Conservation (phyloP, 176 grass and related monocot species). For the Olyra latifolia region DNA sequence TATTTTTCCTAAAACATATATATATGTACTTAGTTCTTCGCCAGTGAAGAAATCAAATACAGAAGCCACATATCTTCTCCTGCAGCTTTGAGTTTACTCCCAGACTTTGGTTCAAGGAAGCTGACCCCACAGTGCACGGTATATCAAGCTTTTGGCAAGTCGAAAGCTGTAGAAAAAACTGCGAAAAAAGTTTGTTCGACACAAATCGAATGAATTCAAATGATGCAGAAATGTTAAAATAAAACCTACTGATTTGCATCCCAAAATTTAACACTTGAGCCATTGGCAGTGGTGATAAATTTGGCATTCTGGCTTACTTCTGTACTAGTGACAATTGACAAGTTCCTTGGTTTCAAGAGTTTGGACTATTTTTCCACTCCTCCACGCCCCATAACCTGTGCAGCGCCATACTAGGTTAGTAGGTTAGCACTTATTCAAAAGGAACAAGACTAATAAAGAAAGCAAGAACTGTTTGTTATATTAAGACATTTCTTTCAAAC, state of each 20-base stretch:
- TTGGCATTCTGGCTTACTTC: constrained; percentile 90
- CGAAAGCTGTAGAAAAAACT: constrained; percentile 63
- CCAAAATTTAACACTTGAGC: constrained; percentile 88
- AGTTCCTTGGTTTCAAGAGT: constrained; percentile 88
- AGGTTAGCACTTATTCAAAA: constrained; percentile 12
- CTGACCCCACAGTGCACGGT: constrained; percentile 78
- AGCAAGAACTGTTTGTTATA: not conserved
- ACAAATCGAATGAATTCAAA: not conserved
- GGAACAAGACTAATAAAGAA: not conserved
- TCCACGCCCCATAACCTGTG: constrained; percentile 87
- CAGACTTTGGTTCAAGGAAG: constrained; percentile 81
- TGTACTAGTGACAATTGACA: constrained; percentile 78
- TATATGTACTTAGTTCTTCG: too few species aligned
- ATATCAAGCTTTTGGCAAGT: too few species aligned
- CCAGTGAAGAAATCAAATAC: too few species aligned
- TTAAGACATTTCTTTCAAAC: not conserved
- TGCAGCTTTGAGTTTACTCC: constrained; percentile 72
- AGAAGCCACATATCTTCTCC: constrained; percentile 98
- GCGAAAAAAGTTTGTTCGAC: constrained; percentile 1
- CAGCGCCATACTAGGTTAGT: not conserved
- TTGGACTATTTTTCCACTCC: constrained; percentile 77
- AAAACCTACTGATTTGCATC: constrained; percentile 73
- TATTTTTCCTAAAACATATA: too few species aligned
- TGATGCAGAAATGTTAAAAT: not conserved
- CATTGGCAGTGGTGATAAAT: constrained; percentile 90